A percentile compares a stretch with the other conserved stretches of the same genome.
Conservation (phyloP, 306 rosid genomes). For the Ceratonia siliqua region DNA sequence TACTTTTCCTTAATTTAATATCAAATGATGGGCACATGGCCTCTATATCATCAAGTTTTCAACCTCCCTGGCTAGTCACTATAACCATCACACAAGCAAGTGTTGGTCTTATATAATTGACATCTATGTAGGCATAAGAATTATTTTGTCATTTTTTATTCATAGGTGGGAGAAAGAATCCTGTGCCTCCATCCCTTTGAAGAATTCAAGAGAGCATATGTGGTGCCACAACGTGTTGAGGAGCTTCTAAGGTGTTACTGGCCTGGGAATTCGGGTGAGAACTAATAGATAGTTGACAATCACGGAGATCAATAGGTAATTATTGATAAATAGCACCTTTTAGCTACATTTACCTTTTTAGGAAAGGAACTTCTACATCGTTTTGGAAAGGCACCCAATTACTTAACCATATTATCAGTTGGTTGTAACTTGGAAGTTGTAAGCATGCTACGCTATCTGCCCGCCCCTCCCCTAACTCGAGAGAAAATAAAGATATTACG, state of each 20-base stretch:
- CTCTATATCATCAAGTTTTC: neutral
- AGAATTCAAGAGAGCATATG: constrained; percentile 87
- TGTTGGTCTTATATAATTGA: neutral
- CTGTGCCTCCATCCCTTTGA: constrained; percentile 83
- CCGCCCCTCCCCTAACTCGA: neutral
- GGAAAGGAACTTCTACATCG: constrained; percentile 14
- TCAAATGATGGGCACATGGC: neutral
- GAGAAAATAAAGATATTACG: neutral
- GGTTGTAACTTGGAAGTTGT: neutral
- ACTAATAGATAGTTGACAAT: neutral
- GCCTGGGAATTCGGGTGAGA: constrained; percentile 65
- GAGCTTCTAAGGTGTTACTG: constrained; percentile 81
- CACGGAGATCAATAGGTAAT: neutral
- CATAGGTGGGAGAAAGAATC: constrained; percentile 74
- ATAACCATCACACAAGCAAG: neutral
- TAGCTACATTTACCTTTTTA: neutral
- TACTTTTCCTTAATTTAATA: neutral
- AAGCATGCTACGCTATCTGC: neutral
- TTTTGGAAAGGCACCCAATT: neutral
- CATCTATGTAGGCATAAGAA: neutral
- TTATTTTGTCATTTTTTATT: neutral
- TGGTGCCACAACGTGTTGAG: constrained; percentile 82
- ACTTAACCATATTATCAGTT: neutral
- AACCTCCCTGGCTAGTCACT: neutral
- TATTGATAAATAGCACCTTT: neutral